Base-by-base conservation (phyloP, 2,329 filamentous ascomycete species). In the Exophiala xenobiotica region DNA sequence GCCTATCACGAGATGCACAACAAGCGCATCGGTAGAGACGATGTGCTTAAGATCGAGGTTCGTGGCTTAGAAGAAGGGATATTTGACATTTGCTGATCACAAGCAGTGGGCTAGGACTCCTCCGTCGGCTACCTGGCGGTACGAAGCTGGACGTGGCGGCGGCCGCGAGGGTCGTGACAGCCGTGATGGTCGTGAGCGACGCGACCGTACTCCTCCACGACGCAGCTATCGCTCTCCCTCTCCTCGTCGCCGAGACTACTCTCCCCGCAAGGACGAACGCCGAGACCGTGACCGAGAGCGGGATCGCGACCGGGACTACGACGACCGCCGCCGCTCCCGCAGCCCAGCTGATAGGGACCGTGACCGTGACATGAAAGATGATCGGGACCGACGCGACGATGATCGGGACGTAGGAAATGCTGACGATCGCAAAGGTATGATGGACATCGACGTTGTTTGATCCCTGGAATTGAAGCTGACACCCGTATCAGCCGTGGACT, bases 1-100 rank as follows among this genome's bases (percentile, higher is more conserved):
- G 93, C 93, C 41, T 99, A 99, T 70, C 90, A 99, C 72, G 93
- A 99, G 77, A 99, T 99, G 93, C 93, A 99, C 70, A 97, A 97
- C 79, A 96, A 96, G 83, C 90, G 92, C 62, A 90, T 99, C 64
- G 91, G 90, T 41, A 87, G 92, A 58, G 93, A 99, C 68, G 93
- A 99, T 66, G 77, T 96, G 54, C 71, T 99, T 75, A 99, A 99
- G 78, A 97, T 99, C 61, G 93, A 99, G 82, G 93, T 96, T 75
- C 62, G 81, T 63, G 46, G 39, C 18, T 20, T 19, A 19, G 14
- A 6, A 35, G 3, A 23, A 27, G 42, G 3, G 16, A 42, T 4
- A 22, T 18, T 38, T 33, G 23, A 11, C 4, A 18, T 29, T 24
- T 44, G 27, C 38, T 46, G 14, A 55, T 46, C 23, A 23, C 5